Conservation (phyloP, 345 rosid genomes). For the Salix exigua region DNA sequence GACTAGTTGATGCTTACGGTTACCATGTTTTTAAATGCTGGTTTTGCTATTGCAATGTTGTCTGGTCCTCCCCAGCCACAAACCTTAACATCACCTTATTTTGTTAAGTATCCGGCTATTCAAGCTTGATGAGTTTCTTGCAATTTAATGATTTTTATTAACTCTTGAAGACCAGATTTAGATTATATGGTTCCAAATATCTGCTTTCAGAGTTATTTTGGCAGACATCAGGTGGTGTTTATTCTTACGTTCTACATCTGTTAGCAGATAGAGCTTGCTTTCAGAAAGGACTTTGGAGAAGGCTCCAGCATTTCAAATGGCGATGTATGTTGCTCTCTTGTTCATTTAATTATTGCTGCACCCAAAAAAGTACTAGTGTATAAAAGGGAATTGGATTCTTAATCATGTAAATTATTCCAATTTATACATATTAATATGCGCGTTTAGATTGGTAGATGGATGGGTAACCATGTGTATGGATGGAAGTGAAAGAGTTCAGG, state of each 20-base stretch:
- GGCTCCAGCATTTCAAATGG: slow-evolving; percentile 38
- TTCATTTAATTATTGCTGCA: not conserved
- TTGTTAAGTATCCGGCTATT: not conserved
- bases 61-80: not conserved
- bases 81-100: not conserved
- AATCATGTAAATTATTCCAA: not conserved
- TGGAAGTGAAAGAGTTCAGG: no score
- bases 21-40: not conserved
- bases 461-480: not conserved
- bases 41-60: not conserved
- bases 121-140: not conserved
- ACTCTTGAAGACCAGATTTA: not conserved
- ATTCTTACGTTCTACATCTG: slow-evolving; percentile 2
- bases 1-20: not conserved
- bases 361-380: not conserved
- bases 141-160: not conserved
- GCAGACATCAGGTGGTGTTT: not conserved
- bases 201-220: not conserved
- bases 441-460: not conserved
- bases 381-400: not conserved
- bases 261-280: slow-evolving; percentile 74
- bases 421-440: not conserved
- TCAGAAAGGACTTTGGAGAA: slow-evolving; percentile 57
- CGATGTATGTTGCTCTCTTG: slow-evolving; percentile 48
- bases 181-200: not conserved